Percentiles rank a stretch among this genome's conserved stretches.
Evolutionary conservation across 495 filamentous ascomycete species (phyloP).

Genomic region (Daldinia concentrica): DNA sequence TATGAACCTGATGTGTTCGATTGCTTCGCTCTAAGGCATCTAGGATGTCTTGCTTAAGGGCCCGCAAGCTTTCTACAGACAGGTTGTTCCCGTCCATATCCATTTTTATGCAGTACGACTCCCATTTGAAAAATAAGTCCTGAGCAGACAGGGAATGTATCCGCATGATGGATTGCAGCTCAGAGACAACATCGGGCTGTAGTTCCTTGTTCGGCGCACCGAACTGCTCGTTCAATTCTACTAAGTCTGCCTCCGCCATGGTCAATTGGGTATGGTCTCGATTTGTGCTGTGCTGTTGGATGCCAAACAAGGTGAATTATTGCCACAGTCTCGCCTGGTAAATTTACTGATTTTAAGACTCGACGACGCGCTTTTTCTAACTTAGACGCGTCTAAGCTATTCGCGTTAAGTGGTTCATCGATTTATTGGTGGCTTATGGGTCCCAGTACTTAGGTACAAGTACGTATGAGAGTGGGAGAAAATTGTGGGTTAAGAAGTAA

Average conservation of each 20-base stretch:
- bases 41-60: constrained; percentile 87
- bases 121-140: constrained; percentile 97
- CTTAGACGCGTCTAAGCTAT: background rate
- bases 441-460: background rate
- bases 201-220: constrained; percentile 60
- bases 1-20: constrained; percentile 58
- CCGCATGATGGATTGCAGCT: constrained; percentile 84
- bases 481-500: no score
- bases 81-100: constrained; percentile 74
- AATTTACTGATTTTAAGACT: background rate
- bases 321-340: background rate
- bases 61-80: constrained; percentile 70
- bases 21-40: constrained; percentile 78
- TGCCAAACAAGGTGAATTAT: background rate
- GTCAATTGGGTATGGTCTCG: constrained; percentile 13
- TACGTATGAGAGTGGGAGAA: no score
- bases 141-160: constrained; percentile 78
- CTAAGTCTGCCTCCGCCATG: constrained; percentile 62
- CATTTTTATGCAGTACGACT: constrained; percentile 96
- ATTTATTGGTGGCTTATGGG: constrained; percentile 1
- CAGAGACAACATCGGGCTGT: constrained; percentile 75
- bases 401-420: constrained; percentile 1
- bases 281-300: background rate
- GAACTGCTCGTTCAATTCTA: constrained; percentile 77
- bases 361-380: background rate